These are phyloP conservation scores for Aspergillus ibericus DNA, from an alignment of 2,329 filamentous ascomycete genomes.

Conservation along the genomic window DNA sequence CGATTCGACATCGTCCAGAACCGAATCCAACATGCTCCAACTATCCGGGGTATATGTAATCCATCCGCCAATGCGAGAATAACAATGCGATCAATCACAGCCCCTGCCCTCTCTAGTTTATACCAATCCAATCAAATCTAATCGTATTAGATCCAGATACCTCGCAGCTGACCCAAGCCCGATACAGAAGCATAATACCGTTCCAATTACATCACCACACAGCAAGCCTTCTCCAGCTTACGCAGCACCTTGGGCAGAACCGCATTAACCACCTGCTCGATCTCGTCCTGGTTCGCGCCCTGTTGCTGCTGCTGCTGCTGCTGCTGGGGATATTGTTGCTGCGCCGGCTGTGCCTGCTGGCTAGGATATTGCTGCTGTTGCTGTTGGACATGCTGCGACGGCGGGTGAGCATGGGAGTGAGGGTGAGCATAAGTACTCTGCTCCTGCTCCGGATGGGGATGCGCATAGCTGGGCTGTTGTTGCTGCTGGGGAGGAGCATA, in stretches of 20 bases:
- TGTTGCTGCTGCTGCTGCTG: constrained; percentile 42
- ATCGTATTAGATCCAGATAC: not conserved
- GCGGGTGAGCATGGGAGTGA: too few species aligned
- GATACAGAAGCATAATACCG: not conserved
- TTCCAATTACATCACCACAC: constrained; percentile 57
- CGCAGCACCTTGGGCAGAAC: constrained; percentile 60
- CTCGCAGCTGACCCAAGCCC: not conserved
- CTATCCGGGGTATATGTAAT: not conserved
- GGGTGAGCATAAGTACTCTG: too few species aligned
- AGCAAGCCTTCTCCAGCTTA: constrained; percentile 69
- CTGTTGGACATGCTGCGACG: too few species aligned
- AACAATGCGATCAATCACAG: not conserved
- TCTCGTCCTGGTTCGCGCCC: constrained; percentile 56
- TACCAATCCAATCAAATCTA: not conserved
- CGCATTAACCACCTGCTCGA: constrained; percentile 62
- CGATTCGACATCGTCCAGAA: not conserved
- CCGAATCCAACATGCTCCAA: not conserved
- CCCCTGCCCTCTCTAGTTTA: not conserved
- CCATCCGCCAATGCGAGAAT: not conserved
- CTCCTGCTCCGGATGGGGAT: too few species aligned
- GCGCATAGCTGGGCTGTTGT: not conserved
- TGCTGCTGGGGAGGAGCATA: not conserved
- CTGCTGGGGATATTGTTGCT: constrained; percentile 43
- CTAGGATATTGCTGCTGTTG: too few species aligned
- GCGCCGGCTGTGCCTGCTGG: constrained; percentile 6